phyloP scores from a whole-genome alignment of 2,329 filamentous ascomycete species.

The Aspergillus aculeatus region DNA sequence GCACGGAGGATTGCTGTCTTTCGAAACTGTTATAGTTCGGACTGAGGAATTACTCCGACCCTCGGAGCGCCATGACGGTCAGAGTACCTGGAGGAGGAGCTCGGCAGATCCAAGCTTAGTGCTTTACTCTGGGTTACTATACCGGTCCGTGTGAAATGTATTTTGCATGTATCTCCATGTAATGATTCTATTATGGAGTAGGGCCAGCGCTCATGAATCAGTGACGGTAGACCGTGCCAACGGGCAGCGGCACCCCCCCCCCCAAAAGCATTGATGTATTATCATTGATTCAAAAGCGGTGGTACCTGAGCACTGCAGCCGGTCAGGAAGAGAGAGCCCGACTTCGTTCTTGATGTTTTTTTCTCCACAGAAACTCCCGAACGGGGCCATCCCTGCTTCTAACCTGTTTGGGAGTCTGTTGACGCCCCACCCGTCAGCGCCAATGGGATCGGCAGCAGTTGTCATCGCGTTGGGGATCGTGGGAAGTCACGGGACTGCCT shows the following conservation, averaged over 20 bases:
- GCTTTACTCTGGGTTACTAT: background rate
- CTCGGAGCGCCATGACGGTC: background rate
- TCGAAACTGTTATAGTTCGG: background rate
- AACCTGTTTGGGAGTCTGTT: conserved; percentile 5
- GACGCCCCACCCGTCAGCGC: conserved; percentile 1
- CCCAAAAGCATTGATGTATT: too few relatives aligned
- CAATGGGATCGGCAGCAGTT: conserved; percentile 1
- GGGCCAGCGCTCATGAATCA: too few relatives aligned
- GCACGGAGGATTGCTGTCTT: too few relatives aligned
- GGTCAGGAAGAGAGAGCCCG: too few relatives aligned
- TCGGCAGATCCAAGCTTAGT: conserved; percentile 2
- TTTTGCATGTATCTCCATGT: too few relatives aligned
- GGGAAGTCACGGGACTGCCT: conserved; percentile 2
- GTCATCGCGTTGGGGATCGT: conserved; percentile 7
- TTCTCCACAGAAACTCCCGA: background rate
- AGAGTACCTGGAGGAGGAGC: background rate
- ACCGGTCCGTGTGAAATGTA: background rate
- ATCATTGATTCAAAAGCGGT: background rate
- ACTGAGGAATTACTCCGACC: conserved; percentile 3
- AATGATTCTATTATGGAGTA: background rate
- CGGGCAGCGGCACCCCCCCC: too few relatives aligned
- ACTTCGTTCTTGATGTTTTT: background rate
- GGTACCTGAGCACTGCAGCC: background rate
- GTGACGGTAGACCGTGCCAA: too few relatives aligned
- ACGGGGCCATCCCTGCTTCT: background rate